Conservation (phyloP, 371 early-diverging fungal species). For the Mortierella sp. region DNA sequence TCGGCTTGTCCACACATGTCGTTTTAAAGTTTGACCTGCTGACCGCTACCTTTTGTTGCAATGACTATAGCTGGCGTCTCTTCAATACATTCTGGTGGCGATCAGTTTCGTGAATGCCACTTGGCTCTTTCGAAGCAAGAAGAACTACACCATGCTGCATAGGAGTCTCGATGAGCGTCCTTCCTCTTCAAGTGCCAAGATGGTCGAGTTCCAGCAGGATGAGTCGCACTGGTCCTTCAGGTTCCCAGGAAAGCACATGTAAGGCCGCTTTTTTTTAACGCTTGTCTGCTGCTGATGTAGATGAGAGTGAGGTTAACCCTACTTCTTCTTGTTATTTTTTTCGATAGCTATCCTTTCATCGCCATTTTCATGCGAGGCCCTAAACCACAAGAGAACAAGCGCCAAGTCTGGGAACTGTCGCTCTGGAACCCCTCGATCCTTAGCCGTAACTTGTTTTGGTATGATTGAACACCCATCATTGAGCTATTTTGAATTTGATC, state of each 20-base stretch:
- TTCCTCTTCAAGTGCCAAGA: slow-evolving; percentile 17
- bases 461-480: background rate
- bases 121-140: slow-evolving; percentile 47
- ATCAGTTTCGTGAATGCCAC: slow-evolving; percentile 42
- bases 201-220: slow-evolving; percentile 41
- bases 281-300: background rate
- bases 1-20: background rate
- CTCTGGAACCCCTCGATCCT: slow-evolving; percentile 54
- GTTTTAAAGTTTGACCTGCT: background rate
- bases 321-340: background rate
- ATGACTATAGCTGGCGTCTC: slow-evolving; percentile 20
- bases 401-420: slow-evolving; percentile 49
- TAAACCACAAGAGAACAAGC: slow-evolving; percentile 22
- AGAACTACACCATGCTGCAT: slow-evolving; percentile 43
- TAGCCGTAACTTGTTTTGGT: slow-evolving; percentile 56
- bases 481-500: background rate
- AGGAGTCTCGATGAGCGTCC: slow-evolving; percentile 37
- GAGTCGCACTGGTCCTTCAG: slow-evolving; percentile 34
- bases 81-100: slow-evolving; percentile 33
- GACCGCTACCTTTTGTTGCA: background rate
- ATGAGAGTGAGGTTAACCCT: too few relatives aligned
- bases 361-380: slow-evolving; percentile 22
- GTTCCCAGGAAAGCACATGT: slow-evolving; percentile 45
- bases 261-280: background rate
- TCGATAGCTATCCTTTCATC: slow-evolving; percentile 28